Base-by-base conservation (phyloP, 805 yeast genomes). In the Ogataea populi-albae region DNA sequence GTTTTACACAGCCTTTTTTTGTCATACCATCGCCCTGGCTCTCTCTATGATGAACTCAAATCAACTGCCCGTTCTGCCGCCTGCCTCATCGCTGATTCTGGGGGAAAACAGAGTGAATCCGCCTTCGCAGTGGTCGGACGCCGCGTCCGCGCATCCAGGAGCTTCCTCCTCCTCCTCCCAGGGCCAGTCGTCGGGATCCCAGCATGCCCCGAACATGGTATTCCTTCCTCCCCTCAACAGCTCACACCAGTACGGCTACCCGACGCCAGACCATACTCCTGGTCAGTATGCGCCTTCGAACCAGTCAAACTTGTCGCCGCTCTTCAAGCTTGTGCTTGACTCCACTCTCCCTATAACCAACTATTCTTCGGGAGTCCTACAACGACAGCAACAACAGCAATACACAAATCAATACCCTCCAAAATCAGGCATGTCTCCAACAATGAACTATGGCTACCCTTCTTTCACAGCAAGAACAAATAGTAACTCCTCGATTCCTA, bases 291-390 rank as follows among this genome's bases (percentile, higher is more conserved):
- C 21, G 28, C 37, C 16, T 23, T 19, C 25, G 11, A 36, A 10
- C 25, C 39, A 9, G 20, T 11, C 39, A 15, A 28, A 41, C 6
- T 35, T 52, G 17, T 57, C 59, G 2, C 57, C 60, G 2, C 37
- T 52, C 3, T 50, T 49, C 38, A 52, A 47, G 38, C 38, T 54
- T 15, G 56, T 52, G 3, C 34, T 50, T 5, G 57, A 54, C 30
- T 50, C 56, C 8, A 39, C 55, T 3, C 32, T 49, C 12, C 58
- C 58, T 2, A 33, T 48, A 4, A 47, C 52, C 10, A 41, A 34
- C 21, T 46, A 45, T 23, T 23, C 39, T 3, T 24, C 43, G 4
- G 28, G 8, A 19, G 11, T 15, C 10, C 6, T 7, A 15, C 18
- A 10, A 18, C 10, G 5, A 12, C 42, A 34, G 15, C 32, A 8